Evolutionary conservation across 1,139 yeast genomes (phyloP), one percentile per base, ranked within the genome.

Genomic region (Suhomyces bolitotheri): DNA sequence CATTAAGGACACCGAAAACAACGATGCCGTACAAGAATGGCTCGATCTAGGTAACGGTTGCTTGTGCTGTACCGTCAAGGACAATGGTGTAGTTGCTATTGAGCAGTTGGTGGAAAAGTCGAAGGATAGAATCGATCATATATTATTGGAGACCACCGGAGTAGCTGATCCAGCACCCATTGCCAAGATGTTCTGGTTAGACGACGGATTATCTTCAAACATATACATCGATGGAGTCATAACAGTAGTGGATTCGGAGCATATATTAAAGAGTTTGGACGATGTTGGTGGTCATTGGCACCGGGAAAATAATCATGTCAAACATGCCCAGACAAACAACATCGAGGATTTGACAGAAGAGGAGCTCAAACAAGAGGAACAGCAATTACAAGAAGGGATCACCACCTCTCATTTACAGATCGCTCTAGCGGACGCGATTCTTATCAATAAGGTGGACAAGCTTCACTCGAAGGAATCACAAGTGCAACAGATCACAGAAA

Each of bases 91-190:
- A 1, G 71, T 82, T 24, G 99, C 99, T 0, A 89, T 92, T 41
- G 99, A 92, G 58, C 80, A 87, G 42, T 73, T 92, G 50, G 81
- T 92, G 49, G 83, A 80, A 31, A 74, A 81, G 31, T 76, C 83
- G 25, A 83, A 82, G 11, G 82, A 78, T 28, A 74, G 73, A 36
- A 90, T 92, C 40, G 98, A 94, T 57, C 86, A 92, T 53, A 89
- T 92, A 17, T 60, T 92, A 17, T 64, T 94, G 38, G 99, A 92
- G 56, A 94, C 99, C 0, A 88, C 97, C 0, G 99, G 99, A 0
- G 73, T 94, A n/a, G 98, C 99, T 0, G 97, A 92, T 55, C 98
- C 98, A 0, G 97, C 84, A 0, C 97, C 97, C 0, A 88, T 92
- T 23, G 96, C 97, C 7, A 79, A 81, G 47, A 92, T 92, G 96